Conservation (phyloP, 306 rosid genomes). For the Vigna mungo region DNA sequence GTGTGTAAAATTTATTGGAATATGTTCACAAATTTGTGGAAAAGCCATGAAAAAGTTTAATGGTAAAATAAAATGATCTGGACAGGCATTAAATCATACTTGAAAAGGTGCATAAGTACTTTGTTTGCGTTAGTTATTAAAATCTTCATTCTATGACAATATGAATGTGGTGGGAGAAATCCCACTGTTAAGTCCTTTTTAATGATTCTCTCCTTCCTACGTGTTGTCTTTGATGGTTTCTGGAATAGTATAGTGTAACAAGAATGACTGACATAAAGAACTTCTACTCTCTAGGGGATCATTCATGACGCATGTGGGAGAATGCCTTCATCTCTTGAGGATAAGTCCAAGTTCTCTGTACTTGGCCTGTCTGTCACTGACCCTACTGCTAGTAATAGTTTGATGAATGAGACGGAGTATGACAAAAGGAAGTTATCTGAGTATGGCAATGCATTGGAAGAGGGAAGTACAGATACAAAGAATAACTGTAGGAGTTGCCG, state of each 20-base stretch:
- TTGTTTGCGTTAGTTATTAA: constrained; percentile 17
- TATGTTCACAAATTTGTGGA: background rate
- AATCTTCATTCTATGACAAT: constrained; percentile 33
- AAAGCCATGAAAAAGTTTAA: constrained; percentile 1
- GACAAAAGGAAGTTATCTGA: constrained; percentile 46
- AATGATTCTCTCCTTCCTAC: constrained; percentile 32
- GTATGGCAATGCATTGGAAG: constrained; percentile 50
- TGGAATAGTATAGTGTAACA: constrained; percentile 30
- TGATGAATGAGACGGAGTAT: constrained; percentile 43
- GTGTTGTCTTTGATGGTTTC: constrained; percentile 40
- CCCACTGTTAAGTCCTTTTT: constrained; percentile 20
- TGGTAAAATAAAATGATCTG: constrained; percentile 26
- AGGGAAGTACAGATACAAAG: constrained; percentile 41
- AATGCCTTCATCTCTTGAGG: constrained; percentile 73
- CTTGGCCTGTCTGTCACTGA: constrained; percentile 62
- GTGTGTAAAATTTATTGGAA: constrained; percentile 29
- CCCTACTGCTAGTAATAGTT: constrained; percentile 46
- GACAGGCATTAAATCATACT: constrained; percentile 11
- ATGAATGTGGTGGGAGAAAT: constrained; percentile 28
- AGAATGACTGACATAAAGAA: constrained; percentile 39
- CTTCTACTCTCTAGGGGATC: constrained; percentile 61
- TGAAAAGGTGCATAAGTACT: constrained; percentile 8
- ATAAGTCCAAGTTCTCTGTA: constrained; percentile 66
- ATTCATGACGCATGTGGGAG: constrained; percentile 57
- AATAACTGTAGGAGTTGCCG: constrained; percentile 50